These are phyloP conservation scores for Sclerotiophoma versabilis DNA, from an alignment of 2,329 filamentous ascomycete genomes.

Conservation along the genomic window DNA sequence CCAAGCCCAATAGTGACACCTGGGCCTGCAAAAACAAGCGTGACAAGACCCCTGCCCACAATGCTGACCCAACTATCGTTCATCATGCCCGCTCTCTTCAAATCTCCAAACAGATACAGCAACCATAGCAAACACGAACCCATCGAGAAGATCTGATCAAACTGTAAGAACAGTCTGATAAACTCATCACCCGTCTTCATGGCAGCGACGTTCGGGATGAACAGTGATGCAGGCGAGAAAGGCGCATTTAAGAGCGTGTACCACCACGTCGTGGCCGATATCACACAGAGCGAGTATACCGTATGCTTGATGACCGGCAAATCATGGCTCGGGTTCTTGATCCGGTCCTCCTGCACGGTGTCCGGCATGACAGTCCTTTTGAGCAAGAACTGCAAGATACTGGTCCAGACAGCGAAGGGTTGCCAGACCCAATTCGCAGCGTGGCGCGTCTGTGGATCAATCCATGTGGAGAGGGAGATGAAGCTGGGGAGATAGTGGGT, in stretches of 20 bases:
- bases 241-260: conserved; percentile 20
- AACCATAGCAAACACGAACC: conserved; percentile 17
- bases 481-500: conserved; percentile 19
- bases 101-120: conserved; percentile 21
- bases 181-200: conserved; percentile 17
- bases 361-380: conserved; percentile 24
- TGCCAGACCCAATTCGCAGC: conserved; percentile 24
- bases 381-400: conserved; percentile 19
- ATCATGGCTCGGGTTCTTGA: conserved; percentile 15
- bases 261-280: conserved; percentile 20
- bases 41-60: conserved; percentile 9
- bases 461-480: neutral
- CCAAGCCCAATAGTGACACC: conserved; percentile 19
- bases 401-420: conserved; percentile 20
- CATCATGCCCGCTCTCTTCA: conserved; percentile 23
- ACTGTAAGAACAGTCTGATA: conserved; percentile 20
- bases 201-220: conserved; percentile 11
- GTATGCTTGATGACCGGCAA: conserved; percentile 21
- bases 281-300: conserved; percentile 13
- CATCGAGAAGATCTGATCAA: conserved; percentile 20
- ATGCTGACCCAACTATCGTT: conserved; percentile 18
- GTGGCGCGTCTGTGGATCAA: conserved; percentile 18
- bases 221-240: conserved; percentile 14
- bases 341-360: conserved; percentile 13
- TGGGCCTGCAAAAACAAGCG: conserved; percentile 11